Conservation (phyloP, 2,329 filamentous ascomycete genomes). For the Xylogone sp. region DNA sequence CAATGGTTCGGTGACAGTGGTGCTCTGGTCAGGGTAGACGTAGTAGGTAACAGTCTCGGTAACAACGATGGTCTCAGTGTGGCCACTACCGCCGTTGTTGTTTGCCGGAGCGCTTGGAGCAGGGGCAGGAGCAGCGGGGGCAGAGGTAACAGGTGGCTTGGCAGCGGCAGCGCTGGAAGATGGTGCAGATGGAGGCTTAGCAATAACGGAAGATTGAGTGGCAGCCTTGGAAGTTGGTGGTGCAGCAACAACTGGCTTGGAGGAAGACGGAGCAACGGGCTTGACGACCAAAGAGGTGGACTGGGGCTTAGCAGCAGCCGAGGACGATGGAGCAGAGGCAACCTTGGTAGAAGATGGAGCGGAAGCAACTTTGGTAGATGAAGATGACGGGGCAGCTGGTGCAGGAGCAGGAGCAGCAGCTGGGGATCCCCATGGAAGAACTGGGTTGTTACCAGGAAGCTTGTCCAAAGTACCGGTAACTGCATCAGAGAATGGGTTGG, state of each 20-base stretch:
- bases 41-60: constrained; percentile 8
- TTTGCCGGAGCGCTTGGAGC: not conserved
- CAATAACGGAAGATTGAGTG: not conserved
- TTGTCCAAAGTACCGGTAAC: constrained; percentile 38
- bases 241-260: no score
- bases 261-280: not conserved
- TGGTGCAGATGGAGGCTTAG: constrained; percentile 1
- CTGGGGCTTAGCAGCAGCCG: not conserved
- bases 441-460: constrained; percentile 53
- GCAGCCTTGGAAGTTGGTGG: constrained; percentile 1
- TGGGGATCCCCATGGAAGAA: constrained; percentile 44
- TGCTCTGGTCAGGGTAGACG: not conserved
- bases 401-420: constrained; percentile 7
- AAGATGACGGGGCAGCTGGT: not conserved
- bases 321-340: not conserved
- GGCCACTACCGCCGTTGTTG: not conserved
- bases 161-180: constrained; percentile 1
- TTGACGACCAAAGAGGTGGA: not conserved
- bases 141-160: constrained; percentile 1
- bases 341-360: not conserved
- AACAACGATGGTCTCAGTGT: constrained; percentile 3
- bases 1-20: constrained; percentile 10
- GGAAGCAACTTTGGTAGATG: not conserved
- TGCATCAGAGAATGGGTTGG: constrained; percentile 42
- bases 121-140: not conserved